These are phyloP conservation scores for Microcyclosporella mali DNA, from an alignment of 2,329 filamentous ascomycete genomes.

Conservation along the genomic window DNA sequence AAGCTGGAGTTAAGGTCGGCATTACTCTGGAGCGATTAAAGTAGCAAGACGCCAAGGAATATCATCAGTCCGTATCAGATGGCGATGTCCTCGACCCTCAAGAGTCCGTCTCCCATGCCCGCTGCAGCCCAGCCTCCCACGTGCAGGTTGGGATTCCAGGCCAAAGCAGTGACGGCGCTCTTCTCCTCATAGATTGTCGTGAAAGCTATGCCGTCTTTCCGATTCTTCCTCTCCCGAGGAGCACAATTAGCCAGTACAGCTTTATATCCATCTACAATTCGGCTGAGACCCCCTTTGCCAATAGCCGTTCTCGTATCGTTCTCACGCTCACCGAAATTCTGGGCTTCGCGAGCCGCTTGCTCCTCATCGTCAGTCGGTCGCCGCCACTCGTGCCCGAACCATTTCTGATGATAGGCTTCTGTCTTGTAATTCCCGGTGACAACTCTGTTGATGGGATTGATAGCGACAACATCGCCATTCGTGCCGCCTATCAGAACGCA, in stretches of 20 bases:
- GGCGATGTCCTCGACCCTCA: slow-evolving; percentile 45
- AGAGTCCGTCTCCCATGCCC: slow-evolving; percentile 43
- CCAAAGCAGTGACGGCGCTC: slow-evolving; percentile 39
- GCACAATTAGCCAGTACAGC: slow-evolving; percentile 17
- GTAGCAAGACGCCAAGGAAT: no score
- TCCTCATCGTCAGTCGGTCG: slow-evolving; percentile 18
- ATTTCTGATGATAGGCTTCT: slow-evolving; percentile 48
- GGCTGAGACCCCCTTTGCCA: slow-evolving; percentile 19
- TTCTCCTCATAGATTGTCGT: slow-evolving; percentile 42
- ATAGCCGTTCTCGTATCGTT: not conserved
- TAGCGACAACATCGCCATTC: slow-evolving; percentile 46
- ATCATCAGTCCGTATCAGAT: not conserved
- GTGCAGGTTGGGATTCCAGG: slow-evolving; percentile 48
- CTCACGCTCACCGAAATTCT: not conserved
- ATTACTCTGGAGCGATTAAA: no score
- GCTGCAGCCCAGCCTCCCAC: slow-evolving; percentile 48
- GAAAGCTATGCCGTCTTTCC: slow-evolving; percentile 18
- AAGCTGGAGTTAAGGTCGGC: no score
- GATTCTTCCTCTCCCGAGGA: slow-evolving; percentile 13
- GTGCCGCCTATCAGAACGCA: slow-evolving; percentile 48
- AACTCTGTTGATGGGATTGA: slow-evolving; percentile 48
- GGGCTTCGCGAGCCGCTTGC: not conserved
- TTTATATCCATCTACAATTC: slow-evolving; percentile 41
- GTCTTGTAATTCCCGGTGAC: slow-evolving; percentile 41
- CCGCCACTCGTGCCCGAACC: slow-evolving; percentile 55